Base-by-base conservation (phyloP, 768 basidiomycete species). In the Mycena floridula region DNA sequence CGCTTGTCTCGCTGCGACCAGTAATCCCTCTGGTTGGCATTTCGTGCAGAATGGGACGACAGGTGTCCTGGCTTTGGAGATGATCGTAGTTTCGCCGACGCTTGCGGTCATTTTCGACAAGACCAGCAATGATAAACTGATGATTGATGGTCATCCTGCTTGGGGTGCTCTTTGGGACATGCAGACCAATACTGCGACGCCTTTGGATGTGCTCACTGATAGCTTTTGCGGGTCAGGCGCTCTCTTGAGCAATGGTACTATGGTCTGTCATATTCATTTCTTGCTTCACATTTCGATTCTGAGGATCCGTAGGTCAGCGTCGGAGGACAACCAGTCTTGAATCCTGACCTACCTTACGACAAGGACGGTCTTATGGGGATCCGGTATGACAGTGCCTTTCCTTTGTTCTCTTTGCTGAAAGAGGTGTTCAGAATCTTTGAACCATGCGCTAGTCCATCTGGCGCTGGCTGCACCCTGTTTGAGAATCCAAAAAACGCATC, bases 101-200 rank as follows among this genome's bases (percentile, higher is more conserved):
- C 85, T 86, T 52, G 85, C 77, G 13, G 60, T 89, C 50, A 71
- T 91, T 40, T 58, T 90, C 26, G 88, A 91, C 73, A 89, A 89
- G 61, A 86, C 88, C 21, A 85, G 89, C 60, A 90, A 91, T 55
- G 87, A 86, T 26, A 64, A 88, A 40, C 74, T 76, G 1, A 68
- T 89, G 57, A n/a, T n/a, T n/a, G 40, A 53, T 25, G 40, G 37
- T 5, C 49, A 58, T 24, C 49, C 51, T 4, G 57, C 58, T 1
- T 56, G 57, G 59, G 57, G 52, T 12, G 59, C 44, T 3, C 45
- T 60, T 15, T 60, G 52, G 50, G 50, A 60, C 37, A 28, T 58
- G 12, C 38, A 53, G 30, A 57, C 59, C 6, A 56, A 52, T 46
- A 41, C 45, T 32, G 44, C 40, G 9, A 50, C 42, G 4, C 43